These are phyloP conservation scores for Fagopyrum esculentum DNA, from an alignment of 148 eudicot species.

Conservation along the genomic window DNA sequence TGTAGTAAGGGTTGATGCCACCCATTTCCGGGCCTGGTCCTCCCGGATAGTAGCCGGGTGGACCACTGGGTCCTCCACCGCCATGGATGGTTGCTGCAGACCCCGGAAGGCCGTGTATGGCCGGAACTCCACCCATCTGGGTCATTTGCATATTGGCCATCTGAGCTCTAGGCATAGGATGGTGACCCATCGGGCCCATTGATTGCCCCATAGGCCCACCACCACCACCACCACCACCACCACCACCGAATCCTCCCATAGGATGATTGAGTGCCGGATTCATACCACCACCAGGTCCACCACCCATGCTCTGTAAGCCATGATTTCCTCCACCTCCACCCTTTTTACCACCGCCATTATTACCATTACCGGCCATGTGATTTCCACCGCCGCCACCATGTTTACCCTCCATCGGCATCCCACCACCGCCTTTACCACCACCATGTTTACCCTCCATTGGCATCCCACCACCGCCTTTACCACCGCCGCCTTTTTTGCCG, in stretches of 20 bases:
- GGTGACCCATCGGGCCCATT: slow-evolving; percentile 50
- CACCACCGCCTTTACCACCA: slow-evolving; percentile 33
- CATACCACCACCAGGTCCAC: slow-evolving; percentile 35
- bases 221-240: slow-evolving; percentile 35
- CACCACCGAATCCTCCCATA: slow-evolving; percentile 22
- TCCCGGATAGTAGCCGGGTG: slow-evolving; percentile 39
- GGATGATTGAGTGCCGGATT: slow-evolving; percentile 29
- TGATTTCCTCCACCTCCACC: slow-evolving; percentile 40
- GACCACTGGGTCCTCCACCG: slow-evolving; percentile 31
- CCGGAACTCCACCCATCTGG: slow-evolving; percentile 42
- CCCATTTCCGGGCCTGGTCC: slow-evolving; percentile 42
- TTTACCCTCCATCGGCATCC: slow-evolving; percentile 17
- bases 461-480: not conserved
- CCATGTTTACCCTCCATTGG: not conserved
- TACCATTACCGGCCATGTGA: slow-evolving; percentile 12
- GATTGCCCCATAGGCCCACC: slow-evolving; percentile 15
- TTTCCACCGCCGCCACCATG: slow-evolving; percentile 23
- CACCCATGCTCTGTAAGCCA: slow-evolving; percentile 37
- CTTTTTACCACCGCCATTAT: slow-evolving; percentile 29
- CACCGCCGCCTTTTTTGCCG: slow-evolving; percentile 2
- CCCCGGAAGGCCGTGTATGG: slow-evolving; percentile 73
- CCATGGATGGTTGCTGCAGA: slow-evolving; percentile 18
- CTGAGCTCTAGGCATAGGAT: slow-evolving; percentile 37
- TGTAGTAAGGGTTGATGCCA: slow-evolving; percentile 57
- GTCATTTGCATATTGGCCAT: slow-evolving; percentile 67